Evolutionary conservation across 129 eudicot genomes (phyloP).

Genomic region (Erigeron canadensis): DNA sequence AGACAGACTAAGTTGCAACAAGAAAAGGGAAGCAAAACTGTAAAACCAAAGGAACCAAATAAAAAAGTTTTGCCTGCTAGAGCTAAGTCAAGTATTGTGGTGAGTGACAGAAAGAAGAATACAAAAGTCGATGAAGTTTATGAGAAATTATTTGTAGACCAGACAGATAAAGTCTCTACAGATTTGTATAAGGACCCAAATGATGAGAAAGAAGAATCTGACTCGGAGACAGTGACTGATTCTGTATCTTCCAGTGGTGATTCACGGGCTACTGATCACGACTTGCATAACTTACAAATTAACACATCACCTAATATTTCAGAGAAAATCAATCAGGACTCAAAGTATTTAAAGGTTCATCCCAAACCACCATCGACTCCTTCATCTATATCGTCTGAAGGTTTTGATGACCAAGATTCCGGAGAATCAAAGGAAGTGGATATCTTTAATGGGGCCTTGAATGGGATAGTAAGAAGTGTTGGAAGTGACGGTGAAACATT

Average conservation of each 20-base stretch:
- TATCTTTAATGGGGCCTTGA: conserved; percentile 46
- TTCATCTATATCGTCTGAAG: conserved; percentile 59
- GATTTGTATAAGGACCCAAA: conserved; percentile 42
- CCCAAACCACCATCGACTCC: conserved; percentile 49
- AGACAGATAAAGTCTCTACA: conserved; percentile 28
- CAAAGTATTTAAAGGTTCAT: conserved; percentile 44
- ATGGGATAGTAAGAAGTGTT: conserved; percentile 17
- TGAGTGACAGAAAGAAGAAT: conserved; percentile 45
- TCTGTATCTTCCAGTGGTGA: conserved; percentile 76
- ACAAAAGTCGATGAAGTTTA: conserved; percentile 48
- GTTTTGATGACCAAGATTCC: conserved; percentile 36
- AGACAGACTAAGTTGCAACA: conserved; percentile 43
- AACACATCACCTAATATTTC: conserved; percentile 5
- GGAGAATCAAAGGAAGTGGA: conserved; percentile 46
- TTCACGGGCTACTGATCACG: conserved; percentile 65
- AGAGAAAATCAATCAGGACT: conserved; percentile 1
- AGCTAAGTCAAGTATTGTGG: conserved; percentile 29
- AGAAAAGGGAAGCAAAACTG: conserved; percentile 40
- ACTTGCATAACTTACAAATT: background rate
- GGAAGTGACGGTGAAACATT: conserved; percentile 50
- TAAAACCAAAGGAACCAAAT: conserved; percentile 46
- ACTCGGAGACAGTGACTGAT: conserved; percentile 68
- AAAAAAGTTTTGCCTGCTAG: conserved; percentile 34
- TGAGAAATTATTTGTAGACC: conserved; percentile 44
- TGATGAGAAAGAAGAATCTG: conserved; percentile 69